Base-by-base conservation (phyloP, 75 land plant genomes). In the Adiantum capillusveneris region DNA sequence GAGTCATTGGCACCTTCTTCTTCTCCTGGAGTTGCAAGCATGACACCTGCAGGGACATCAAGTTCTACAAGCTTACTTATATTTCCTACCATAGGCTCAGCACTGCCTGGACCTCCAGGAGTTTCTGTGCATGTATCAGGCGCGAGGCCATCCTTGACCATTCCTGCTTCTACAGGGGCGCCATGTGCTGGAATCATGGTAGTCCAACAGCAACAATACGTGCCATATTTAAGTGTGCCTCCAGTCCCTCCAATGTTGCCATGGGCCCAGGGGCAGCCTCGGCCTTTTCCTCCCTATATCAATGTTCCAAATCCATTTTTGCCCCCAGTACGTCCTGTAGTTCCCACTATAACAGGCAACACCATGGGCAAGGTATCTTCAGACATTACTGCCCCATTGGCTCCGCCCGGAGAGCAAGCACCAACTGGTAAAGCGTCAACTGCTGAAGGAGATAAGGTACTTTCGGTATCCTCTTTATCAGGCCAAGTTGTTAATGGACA, bases 11-110 rank as follows among this genome's bases (percentile, higher is more conserved):
- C 7, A 34, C 9, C 37, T 9, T 34, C 37, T 34, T 3, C 37
- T 34, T 3, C 37, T 5, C 3, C 37, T 5, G 7, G 7, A 5
- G 37, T 34, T 9, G n/a, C n/a, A n/a, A 34, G 9, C 3, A 34
- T 34, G 37, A 34, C 37, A 9, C 37, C 37, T 5, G 37, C 37
- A 34, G 9, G 7, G 9, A 34, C 37, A 3, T 34, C 37, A 9
- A 34, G 9, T 34, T 9, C 37, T 5, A 9, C 37, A 34, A 34
- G 9, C 37, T 34, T 34, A 34, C 37, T 34, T 34, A 9, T 34
- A 30, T 53, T 74, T n/a, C 75, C 79, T 66, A 64, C 81, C 64
- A 66, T 71, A 53, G 77, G 81, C 37, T 67, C 72, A 30, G 29
- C 64, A 28, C 63, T 78, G 24, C 20, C 53, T 2, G 56, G 54